phyloP scores from a whole-genome alignment of 345 rosid species.

The Microcos paniculata region DNA sequence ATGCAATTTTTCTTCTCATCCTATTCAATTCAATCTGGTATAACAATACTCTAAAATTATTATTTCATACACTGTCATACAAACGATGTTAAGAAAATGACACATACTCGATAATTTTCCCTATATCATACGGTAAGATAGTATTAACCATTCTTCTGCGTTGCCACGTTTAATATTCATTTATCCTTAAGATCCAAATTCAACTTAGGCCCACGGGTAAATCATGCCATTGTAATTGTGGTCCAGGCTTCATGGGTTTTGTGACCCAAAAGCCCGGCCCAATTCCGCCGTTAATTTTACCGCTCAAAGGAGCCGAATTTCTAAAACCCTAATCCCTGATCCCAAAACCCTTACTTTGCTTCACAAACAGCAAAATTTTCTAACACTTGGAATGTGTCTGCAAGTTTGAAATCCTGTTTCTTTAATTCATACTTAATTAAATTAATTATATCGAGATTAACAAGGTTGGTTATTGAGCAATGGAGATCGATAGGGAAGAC shows the following conservation, averaged over 20 bases:
- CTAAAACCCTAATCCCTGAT: background rate
- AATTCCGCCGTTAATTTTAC: background rate
- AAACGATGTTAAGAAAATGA: too few relatives aligned
- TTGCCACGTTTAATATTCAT: too few relatives aligned
- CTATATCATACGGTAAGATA: too few relatives aligned
- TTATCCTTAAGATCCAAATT: too few relatives aligned
- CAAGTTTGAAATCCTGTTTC: background rate
- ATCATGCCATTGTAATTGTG: background rate
- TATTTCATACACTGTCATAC: too few relatives aligned
- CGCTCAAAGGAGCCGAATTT: background rate
- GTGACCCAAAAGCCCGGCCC: too few relatives aligned
- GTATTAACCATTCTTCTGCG: too few relatives aligned
- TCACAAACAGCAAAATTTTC: background rate
- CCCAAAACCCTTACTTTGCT: background rate
- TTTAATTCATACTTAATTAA: background rate
- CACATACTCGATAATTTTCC: too few relatives aligned
- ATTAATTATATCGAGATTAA: background rate
- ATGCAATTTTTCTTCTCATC: too few relatives aligned
- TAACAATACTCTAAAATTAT: too few relatives aligned
- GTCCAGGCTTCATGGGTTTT: background rate
- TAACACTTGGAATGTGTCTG: background rate
- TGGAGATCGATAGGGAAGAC: conserved; percentile 14
- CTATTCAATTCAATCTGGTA: too few relatives aligned
- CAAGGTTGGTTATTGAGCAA: background rate
- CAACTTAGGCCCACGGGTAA: too few relatives aligned